These are phyloP conservation scores for Neospora caninum DNA, from an alignment of 169 alveolate genomes.

Conservation along the genomic window DNA sequence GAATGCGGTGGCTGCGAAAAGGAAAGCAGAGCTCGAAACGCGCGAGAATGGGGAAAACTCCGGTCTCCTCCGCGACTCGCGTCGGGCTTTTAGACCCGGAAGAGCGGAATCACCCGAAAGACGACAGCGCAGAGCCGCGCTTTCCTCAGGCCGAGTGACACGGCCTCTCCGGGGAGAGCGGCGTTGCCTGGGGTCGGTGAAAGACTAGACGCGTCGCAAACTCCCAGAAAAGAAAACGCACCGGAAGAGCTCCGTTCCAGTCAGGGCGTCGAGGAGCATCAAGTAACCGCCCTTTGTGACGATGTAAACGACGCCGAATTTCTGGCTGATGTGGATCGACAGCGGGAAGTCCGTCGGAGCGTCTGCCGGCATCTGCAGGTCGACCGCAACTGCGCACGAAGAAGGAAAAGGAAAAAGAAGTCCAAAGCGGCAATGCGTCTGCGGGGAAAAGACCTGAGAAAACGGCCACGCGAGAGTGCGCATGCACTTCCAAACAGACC, in stretches of 20 bases:
- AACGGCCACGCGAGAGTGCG: neutral
- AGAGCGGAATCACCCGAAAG: neutral
- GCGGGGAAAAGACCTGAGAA: neutral
- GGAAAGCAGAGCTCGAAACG: neutral
- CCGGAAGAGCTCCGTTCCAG: conserved; percentile 75
- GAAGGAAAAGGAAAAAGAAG: neutral
- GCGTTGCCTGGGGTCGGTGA: no score
- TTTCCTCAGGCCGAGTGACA: no score
- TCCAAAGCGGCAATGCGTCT: neutral
- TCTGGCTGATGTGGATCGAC: conserved; percentile 71
- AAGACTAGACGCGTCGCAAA: no score
- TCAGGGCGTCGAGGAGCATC: conserved; percentile 77
- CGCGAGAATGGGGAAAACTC: no score
- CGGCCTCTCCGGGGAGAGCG: no score
- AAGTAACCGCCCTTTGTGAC: conserved; percentile 84
- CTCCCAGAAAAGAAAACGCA: neutral
- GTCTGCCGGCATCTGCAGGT: conserved; percentile 60
- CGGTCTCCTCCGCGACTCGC: neutral
- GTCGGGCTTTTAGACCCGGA: neutral
- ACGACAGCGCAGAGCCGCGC: neutral
- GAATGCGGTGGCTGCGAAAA: conserved; percentile 52
- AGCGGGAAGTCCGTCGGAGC: conserved; percentile 79
- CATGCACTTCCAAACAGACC: no score
- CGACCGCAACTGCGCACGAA: conserved; percentile 49
- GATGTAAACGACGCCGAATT: conserved; percentile 78